Conservation (phyloP, 2,329 filamentous ascomycete species). For the Aureobasidium sp. region DNA sequence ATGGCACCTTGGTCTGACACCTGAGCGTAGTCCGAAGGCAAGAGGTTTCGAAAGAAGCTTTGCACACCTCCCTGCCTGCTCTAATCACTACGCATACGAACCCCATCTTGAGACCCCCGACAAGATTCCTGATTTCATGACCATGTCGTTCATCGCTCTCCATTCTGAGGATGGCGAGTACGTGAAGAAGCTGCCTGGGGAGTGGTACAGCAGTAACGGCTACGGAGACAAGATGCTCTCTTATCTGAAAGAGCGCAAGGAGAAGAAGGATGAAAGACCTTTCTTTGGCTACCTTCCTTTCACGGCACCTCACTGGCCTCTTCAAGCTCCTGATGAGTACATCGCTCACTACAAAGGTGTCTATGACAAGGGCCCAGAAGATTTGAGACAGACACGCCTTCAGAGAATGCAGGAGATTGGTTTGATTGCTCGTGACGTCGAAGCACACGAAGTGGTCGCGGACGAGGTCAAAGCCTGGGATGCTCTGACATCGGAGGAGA, state of each 20-base stretch:
- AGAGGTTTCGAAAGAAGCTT: slow-evolving; percentile 55
- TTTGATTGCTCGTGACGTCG: slow-evolving; percentile 45
- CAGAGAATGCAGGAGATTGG: slow-evolving; percentile 51
- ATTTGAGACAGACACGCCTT: slow-evolving; percentile 47
- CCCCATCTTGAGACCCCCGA: slow-evolving; percentile 35
- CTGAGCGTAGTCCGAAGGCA: slow-evolving; percentile 48
- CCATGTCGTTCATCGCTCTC: slow-evolving; percentile 35
- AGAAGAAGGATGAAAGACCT: slow-evolving; percentile 34
- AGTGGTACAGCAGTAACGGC: slow-evolving; percentile 34
- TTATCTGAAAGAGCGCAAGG: slow-evolving; percentile 31
- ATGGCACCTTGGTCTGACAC: slow-evolving; percentile 55
- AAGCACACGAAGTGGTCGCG: slow-evolving; percentile 45
- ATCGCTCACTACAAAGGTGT: slow-evolving; percentile 52
- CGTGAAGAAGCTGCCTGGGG: slow-evolving; percentile 32
- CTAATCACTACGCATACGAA: slow-evolving; percentile 51
- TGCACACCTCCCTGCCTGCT: slow-evolving; percentile 54
- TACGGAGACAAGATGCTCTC: slow-evolving; percentile 35
- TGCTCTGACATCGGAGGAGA: slow-evolving; percentile 41
- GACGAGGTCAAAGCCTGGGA: slow-evolving; percentile 44
- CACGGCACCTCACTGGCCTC: slow-evolving; percentile 57
- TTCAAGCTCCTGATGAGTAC: slow-evolving; percentile 51
- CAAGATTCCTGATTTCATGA: slow-evolving; percentile 35
- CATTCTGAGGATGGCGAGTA: slow-evolving; percentile 35
- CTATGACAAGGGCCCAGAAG: slow-evolving; percentile 55
- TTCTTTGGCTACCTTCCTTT: slow-evolving; percentile 58